These are phyloP conservation scores for Pythium guiyangense DNA, from an alignment of 352 stramenopile species.

Conservation along the genomic window DNA sequence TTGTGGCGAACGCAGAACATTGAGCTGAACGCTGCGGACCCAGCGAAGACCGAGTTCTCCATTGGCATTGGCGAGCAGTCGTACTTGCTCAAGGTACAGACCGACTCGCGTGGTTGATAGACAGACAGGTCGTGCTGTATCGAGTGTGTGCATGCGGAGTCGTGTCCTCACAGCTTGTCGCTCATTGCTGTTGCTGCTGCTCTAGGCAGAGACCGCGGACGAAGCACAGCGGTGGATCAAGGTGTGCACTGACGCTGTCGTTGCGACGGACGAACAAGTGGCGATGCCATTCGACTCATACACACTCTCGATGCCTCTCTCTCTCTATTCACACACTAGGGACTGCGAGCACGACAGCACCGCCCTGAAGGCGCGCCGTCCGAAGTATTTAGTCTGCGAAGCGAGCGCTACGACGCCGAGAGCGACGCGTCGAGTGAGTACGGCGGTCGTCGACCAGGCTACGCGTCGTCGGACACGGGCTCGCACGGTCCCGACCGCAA, in stretches of 20 bases:
- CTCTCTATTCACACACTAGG: constrained; percentile 19
- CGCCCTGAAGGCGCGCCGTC: constrained; percentile 69
- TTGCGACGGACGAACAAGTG: too few relatives aligned
- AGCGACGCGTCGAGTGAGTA: constrained; percentile 83
- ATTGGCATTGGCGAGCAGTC: constrained; percentile 85
- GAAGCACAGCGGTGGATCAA: constrained; percentile 58
- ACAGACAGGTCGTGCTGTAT: neutral
- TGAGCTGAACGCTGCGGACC: constrained; percentile 52
- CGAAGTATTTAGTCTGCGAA: constrained; percentile 77
- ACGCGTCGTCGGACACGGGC: constrained; percentile 60
- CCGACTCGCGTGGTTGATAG: too few relatives aligned
- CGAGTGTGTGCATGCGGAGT: neutral
- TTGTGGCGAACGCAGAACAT: constrained; percentile 84
- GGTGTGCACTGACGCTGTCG: constrained; percentile 20
- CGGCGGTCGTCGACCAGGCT: constrained; percentile 37
- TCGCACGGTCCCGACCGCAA: constrained; percentile 38
- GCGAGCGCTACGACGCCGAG: constrained; percentile 76
- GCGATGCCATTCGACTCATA: neutral
- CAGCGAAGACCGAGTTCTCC: constrained; percentile 68
- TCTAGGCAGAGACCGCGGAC: constrained; percentile 59
- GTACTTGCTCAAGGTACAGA: constrained; percentile 68
- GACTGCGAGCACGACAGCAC: constrained; percentile 62
- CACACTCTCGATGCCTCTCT: neutral
- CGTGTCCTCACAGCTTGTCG: neutral
- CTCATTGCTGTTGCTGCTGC: neutral